phyloP scores from a whole-genome alignment of 768 basidiomycete species.

The Russula virescens region DNA sequence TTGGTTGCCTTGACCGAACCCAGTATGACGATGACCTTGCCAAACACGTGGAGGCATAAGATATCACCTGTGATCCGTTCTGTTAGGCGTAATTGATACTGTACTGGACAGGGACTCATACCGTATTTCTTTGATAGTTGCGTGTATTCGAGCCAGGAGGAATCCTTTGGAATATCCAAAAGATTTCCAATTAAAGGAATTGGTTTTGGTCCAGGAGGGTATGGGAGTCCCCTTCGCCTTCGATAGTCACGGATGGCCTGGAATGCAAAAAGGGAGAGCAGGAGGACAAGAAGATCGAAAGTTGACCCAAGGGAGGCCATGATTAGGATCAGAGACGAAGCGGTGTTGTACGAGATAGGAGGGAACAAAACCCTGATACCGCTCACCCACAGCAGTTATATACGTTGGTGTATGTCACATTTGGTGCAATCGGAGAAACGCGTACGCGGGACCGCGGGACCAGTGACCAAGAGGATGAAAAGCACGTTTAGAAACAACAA shows the following conservation, averaged over 20 bases:
- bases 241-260: not conserved
- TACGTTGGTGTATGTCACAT: not conserved
- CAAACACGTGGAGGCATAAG: constrained; percentile 2
- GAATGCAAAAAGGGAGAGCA: not conserved
- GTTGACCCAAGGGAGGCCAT: not conserved
- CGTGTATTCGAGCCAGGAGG: constrained; percentile 2
- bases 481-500: no score
- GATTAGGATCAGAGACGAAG: not conserved
- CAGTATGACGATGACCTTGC: constrained; percentile 5
- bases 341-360: not conserved
- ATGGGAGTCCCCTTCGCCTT: not conserved
- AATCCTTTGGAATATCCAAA: constrained; percentile 8
- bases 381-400: not conserved
- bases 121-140: constrained; percentile 4
- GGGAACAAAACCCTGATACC: no score
- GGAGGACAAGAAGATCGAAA: not conserved
- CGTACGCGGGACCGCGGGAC: no score
- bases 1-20: not conserved
- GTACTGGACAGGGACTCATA: not conserved
- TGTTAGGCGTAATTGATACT: not conserved
- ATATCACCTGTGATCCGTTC: not conserved
- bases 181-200: constrained; percentile 13
- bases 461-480: no score
- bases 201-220: constrained; percentile 14
- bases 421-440: not conserved